Evolutionary conservation across 2,329 filamentous ascomycete genomes (phyloP).

Genomic region (Colletotrichum sp.): DNA sequence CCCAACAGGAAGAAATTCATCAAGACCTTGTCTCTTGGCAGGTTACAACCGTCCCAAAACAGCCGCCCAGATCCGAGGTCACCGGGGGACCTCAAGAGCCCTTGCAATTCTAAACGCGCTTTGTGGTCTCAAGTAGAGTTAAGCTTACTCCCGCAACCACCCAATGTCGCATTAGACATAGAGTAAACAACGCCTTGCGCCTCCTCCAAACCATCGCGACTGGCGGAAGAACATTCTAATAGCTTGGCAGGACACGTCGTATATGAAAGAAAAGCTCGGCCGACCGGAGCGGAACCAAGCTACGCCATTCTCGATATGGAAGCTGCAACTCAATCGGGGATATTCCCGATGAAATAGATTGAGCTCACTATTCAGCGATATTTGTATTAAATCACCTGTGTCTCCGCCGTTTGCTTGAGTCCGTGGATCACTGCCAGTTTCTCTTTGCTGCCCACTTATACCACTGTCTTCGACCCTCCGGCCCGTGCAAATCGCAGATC

Average conservation of each 20-base stretch:
- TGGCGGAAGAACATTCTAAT: constrained; percentile 11
- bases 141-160: background rate
- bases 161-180: background rate
- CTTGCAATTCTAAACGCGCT: background rate
- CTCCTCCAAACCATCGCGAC: background rate
- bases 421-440: background rate
- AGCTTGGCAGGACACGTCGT: background rate
- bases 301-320: background rate
- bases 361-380: background rate
- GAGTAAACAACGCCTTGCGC: background rate
- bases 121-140: constrained; percentile 7
- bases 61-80: background rate
- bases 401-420: background rate
- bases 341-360: background rate
- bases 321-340: background rate
- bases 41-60: background rate
- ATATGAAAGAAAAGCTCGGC: constrained; percentile 3
- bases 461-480: background rate
- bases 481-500: background rate
- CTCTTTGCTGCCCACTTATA: background rate
- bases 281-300: constrained; percentile 6
- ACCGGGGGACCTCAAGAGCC: background rate
- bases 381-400: background rate
- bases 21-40: background rate
- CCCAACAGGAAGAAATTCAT: background rate